A percentile compares a stretch with the other conserved stretches of the same genome.
phyloP scores from a whole-genome alignment of 2,329 filamentous ascomycete genomes.

The Alternaria arbusti region DNA sequence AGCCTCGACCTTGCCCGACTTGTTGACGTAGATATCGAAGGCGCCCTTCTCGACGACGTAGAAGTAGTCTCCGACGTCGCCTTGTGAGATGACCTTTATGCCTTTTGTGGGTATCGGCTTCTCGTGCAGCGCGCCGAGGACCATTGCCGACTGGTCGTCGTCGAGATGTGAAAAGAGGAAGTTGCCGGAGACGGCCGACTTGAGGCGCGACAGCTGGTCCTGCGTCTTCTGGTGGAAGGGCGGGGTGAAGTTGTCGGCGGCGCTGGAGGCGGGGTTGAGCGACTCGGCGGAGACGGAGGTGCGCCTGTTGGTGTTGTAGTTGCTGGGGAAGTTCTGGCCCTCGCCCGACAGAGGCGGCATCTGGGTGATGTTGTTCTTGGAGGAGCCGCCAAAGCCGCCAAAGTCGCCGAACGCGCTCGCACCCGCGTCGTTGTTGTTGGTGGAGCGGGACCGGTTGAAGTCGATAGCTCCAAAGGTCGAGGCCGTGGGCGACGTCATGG shows the following conservation, averaged over 20 bases:
- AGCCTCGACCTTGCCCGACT: constrained; percentile 75
- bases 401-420: constrained; percentile 50
- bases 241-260: constrained; percentile 87
- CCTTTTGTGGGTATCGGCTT: constrained; percentile 94
- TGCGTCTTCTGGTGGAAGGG: constrained; percentile 82
- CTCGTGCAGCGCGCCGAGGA: constrained; percentile 89
- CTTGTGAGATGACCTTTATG: constrained; percentile 90
- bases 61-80: constrained; percentile 95
- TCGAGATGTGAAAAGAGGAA: constrained; percentile 95
- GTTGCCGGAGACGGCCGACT: constrained; percentile 82
- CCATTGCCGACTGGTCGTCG: constrained; percentile 86
- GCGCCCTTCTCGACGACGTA: constrained; percentile 92
- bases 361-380: constrained; percentile 47
- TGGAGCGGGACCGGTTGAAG: constrained; percentile 47
- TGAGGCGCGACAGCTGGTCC: constrained; percentile 81
- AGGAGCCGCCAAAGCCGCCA: constrained; percentile 40
- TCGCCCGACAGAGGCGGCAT: constrained; percentile 56
- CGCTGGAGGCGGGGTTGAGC: constrained; percentile 83
- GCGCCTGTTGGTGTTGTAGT: constrained; percentile 92
- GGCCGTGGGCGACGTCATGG: constrained; percentile 74
- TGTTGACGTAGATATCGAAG: constrained; percentile 91
- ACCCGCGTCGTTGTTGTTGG: constrained; percentile 47
- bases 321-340: constrained; percentile 78
- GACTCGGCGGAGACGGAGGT: constrained; percentile 98
- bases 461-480: constrained; percentile 53